Evolutionary conservation across 805 yeast genomes (phyloP), one percentile per base, ranked within the genome.

Genomic region (Pichia nakasei): DNA sequence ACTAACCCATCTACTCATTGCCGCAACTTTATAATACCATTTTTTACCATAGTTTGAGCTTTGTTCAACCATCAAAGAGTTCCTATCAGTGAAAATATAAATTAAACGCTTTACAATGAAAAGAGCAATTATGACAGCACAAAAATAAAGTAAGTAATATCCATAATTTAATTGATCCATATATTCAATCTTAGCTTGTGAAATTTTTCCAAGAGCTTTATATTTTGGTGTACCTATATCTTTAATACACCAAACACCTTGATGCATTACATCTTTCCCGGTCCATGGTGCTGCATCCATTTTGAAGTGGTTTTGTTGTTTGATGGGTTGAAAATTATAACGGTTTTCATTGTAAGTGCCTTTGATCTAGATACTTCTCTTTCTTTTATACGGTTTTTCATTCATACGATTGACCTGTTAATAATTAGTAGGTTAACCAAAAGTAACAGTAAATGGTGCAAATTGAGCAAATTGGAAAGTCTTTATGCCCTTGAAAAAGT

Each of bases 81-180:
- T 41, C 31, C 46, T 39, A 45, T 56, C 60, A 5, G 47, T 49
- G 12, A 53, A 50, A 33, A 45, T 37, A 38, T 52, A 52, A n/a
- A 38, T 34, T 3, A 43, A n/a, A 17, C 45, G 39, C 48, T 71
- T 72, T 5, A 69, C 2, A 4, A 60, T 44, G 1, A 67, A 66
- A 2, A 65, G 44, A 26, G 58, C 56, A 9, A 70, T 52, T 6
- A 66, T 52, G 2, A 65, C 73, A 9, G 57, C 64, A 4, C 69
- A 68, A 48, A 64, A 66, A 47, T 72, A 72, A 1, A 65, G 48
- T 15, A 72, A 61, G 42, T 63, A 64, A 27, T 61, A 57, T 2
- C 67, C 75, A 49, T 67, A 72, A 2, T 33, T 12, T 13, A 39
- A 45, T 50, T 33, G 57, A 43, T 61, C 63, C 54, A 66, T 58